Base-by-base conservation (phyloP, 805 yeast species). In the Saturnispora sekii region DNA sequence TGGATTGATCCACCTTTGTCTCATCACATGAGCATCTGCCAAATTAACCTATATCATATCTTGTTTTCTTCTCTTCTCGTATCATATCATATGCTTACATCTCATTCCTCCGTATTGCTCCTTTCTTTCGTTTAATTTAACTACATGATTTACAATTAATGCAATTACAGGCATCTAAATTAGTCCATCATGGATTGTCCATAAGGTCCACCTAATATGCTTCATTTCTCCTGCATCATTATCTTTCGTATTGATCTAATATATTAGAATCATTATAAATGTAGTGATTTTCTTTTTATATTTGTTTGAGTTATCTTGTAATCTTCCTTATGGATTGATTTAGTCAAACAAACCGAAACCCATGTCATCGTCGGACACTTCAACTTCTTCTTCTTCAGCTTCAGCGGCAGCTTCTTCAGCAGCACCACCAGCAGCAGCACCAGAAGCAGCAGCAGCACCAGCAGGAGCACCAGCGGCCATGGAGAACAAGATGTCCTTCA, bases 341-440 rank as follows among this genome's bases (percentile, higher is more conserved):
- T 85, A 85, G 74, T 84, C 95, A 79, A 86, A 86, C 70, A 86
- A 80, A 72, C 89, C 90, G 85, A 83, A 80, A 66, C 95, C 95
- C 95, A 87, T 85, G 72, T 84, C 95, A 67, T 79, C 88, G 65
- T 78, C 83, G 52, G 77, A 74, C 64, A 72, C 73, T 59, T 69
- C 77, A 45, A 66, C 77, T 64, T 69, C 74, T 56, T 64, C 81
- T 55, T 65, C 79, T 47, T 62, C 80, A 52, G 63, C 80, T 50
- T 60, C 84, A 54, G 71, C 89, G 48, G 70, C 85, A 48, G 73
- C 84, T 51, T 68, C 84, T 60, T 70, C 84, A 60, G 69, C 80
- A 58, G 72, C 80, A 62, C 72, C 77, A 55, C 73, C 79, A 57
- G 75, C 78, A 53, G 70, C 76, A 53, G 72, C 81, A 60, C 76